phyloP scores from a whole-genome alignment of 805 yeast species.

The Candida schatavii region DNA sequence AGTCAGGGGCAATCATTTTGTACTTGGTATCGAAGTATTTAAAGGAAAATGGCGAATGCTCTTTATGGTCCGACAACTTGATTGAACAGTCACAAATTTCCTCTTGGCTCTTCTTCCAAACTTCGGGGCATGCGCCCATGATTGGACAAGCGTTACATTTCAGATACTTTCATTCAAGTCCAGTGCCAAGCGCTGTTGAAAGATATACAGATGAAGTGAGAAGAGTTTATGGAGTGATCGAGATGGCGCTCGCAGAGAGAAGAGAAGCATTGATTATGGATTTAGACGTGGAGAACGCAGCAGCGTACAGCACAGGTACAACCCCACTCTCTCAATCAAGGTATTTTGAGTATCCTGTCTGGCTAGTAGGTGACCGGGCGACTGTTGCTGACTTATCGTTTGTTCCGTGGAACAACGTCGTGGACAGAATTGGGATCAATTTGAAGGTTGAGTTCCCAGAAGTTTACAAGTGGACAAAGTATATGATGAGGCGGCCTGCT shows the following conservation, averaged over 20 bases:
- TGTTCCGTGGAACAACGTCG: slow-evolving; percentile 97
- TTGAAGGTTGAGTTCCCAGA: slow-evolving; percentile 88
- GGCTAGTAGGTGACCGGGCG: slow-evolving; percentile 84
- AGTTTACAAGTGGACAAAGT: slow-evolving; percentile 93
- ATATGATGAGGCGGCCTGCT: slow-evolving; percentile 93
- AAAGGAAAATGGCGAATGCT: slow-evolving; percentile 62
- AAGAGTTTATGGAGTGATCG: slow-evolving; percentile 89
- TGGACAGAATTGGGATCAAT: slow-evolving; percentile 87
- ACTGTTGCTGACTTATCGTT: slow-evolving; percentile 88
- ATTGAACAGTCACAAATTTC: slow-evolving; percentile 80
- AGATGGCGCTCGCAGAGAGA: slow-evolving; percentile 91
- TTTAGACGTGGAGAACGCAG: slow-evolving; percentile 81
- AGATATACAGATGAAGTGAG: slow-evolving; percentile 85
- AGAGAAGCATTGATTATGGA: slow-evolving; percentile 90
- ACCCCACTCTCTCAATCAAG: slow-evolving; percentile 82
- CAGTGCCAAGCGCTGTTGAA: slow-evolving; percentile 85
- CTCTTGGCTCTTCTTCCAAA: slow-evolving; percentile 91
- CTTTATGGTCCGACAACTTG: slow-evolving; percentile 76
- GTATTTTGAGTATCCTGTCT: slow-evolving; percentile 88
- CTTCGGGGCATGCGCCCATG: slow-evolving; percentile 98
- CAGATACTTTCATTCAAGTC: slow-evolving; percentile 82
- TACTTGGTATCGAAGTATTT: slow-evolving; percentile 71
- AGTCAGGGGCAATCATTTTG: slow-evolving; percentile 86
- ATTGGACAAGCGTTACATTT: slow-evolving; percentile 96
- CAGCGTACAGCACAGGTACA: slow-evolving; percentile 82